Conservation (phyloP, 345 rosid genomes). For the Raphanus sativus region DNA sequence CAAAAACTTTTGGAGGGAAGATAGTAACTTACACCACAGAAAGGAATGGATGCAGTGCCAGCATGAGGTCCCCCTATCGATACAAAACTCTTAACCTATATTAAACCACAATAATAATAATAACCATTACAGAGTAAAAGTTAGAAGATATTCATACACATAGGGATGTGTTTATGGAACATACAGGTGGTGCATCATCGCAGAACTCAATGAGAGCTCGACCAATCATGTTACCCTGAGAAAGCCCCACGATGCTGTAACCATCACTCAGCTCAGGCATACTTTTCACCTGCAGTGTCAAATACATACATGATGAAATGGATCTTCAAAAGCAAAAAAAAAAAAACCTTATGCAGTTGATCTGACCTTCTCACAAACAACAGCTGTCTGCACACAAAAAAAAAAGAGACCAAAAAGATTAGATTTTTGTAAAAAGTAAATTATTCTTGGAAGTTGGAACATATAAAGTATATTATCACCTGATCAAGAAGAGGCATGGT, state of each 20-base stretch:
- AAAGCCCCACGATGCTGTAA: conserved; percentile 81
- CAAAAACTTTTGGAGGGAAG: background rate
- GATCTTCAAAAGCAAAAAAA: background rate
- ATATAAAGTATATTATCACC: conserved; percentile 38
- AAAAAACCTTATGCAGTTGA: conserved; percentile 12
- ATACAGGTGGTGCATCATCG: conserved; percentile 82
- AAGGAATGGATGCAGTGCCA: conserved; percentile 80
- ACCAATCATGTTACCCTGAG: conserved; percentile 85
- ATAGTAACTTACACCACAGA: conserved; percentile 64
- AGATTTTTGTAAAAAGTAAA: background rate
- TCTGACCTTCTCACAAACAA: conserved; percentile 83
- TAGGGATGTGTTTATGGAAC: conserved; percentile 20
- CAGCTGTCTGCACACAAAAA: conserved; percentile 59
- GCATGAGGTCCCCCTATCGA: conserved; percentile 86
- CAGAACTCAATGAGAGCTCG: conserved; percentile 78
- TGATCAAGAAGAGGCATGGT: conserved; percentile 76
- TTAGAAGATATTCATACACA: background rate
- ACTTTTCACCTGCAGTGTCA: conserved; percentile 56
- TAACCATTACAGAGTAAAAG: background rate
- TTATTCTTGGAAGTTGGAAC: background rate
- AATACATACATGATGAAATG: conserved; percentile 3
- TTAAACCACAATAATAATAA: background rate
- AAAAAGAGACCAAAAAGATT: background rate
- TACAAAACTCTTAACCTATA: conserved; percentile 81
- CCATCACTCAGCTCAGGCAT: conserved; percentile 70